phyloP scores from a whole-genome alignment of 1,284 basidiomycete species.

The Austroboletus novae-zelandiae region DNA sequence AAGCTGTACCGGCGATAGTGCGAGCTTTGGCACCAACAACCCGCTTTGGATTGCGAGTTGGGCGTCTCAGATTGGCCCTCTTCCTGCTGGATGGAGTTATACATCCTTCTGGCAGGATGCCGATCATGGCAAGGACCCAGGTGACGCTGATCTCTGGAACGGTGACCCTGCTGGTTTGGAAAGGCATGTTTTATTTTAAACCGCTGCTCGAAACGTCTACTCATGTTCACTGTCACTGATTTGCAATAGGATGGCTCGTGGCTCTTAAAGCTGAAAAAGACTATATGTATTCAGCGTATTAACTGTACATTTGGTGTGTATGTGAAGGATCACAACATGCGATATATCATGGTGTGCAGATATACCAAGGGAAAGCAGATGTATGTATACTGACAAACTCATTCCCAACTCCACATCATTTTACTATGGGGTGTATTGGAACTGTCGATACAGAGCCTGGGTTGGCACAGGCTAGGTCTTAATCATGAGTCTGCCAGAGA shows the following conservation, averaged over 20 bases:
- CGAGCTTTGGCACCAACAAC: slow-evolving; percentile 46
- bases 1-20: slow-evolving; percentile 59
- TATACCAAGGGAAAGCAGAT: too few relatives aligned
- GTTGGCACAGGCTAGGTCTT: too few relatives aligned
- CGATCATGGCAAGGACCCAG: slow-evolving; percentile 49
- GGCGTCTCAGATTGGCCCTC: slow-evolving; percentile 44
- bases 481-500: too few relatives aligned
- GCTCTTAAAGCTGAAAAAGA: slow-evolving; percentile 1
- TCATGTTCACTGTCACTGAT: neutral
- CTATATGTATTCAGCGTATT: neutral
- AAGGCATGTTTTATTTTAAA: slow-evolving; percentile 20
- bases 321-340: neutral
- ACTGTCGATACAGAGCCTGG: too few relatives aligned
- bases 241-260: slow-evolving; percentile 19
- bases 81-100: slow-evolving; percentile 57
- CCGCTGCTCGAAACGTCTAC: neutral
- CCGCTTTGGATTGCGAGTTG: slow-evolving; percentile 63
- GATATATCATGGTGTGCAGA: too few relatives aligned
- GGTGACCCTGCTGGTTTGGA: slow-evolving; percentile 40
- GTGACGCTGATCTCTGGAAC: slow-evolving; percentile 57
- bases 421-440: too few relatives aligned
- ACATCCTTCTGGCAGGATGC: slow-evolving; percentile 66
- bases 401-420: too few relatives aligned
- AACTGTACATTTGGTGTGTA: neutral
- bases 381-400: too few relatives aligned